Evolutionary conservation across 2,329 filamentous ascomycete genomes (phyloP), one percentile per base, ranked within the genome.

Genomic region (Penicillium sp.): DNA sequence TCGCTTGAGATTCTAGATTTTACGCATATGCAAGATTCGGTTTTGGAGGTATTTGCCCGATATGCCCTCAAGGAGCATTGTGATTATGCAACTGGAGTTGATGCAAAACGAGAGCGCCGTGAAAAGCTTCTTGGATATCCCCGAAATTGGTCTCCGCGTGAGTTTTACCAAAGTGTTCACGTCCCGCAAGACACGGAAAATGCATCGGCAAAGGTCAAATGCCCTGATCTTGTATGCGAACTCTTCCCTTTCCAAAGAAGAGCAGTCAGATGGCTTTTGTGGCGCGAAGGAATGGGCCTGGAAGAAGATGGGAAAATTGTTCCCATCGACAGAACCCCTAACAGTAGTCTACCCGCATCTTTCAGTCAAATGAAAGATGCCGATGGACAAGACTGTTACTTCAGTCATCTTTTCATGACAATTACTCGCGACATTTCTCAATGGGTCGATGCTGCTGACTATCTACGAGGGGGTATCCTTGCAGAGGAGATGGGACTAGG

Each of bases 401-500:
- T 71, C 43, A 79, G 76, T 52, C 68, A 73, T 50, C 60, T 77
- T 12, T 69, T 76, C 37, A 72, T 74, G 51, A 62, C 71, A 17
- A 65, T 74, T 24, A 68, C 71, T 3, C 70, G 66, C 6, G 67
- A 76, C 46, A 45, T 73, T 10, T 66, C 63, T 17, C 45, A 59
- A 26, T 78, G 62, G 68, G 59, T 56, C 34, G 64, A 68, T 63
- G 66, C 62, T 15, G 56, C 55, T 24, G 52, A 61, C 20, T 48
- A 60, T 21, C 48, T 77, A 4, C 68, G 58, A 33, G 78, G 78
- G 7, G 78, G 78, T 3, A 75, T 79, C 15, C 68, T 80, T 40
- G 76, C 77, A 7, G 77, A 80, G 58, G 77, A 79, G 52, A 80
- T 80, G 77, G 77, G 76, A 3, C 62, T 80, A 12, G 77, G 78